phyloP scores from a whole-genome alignment of 441 rosid genomes.

The Populus hybrid region DNA sequence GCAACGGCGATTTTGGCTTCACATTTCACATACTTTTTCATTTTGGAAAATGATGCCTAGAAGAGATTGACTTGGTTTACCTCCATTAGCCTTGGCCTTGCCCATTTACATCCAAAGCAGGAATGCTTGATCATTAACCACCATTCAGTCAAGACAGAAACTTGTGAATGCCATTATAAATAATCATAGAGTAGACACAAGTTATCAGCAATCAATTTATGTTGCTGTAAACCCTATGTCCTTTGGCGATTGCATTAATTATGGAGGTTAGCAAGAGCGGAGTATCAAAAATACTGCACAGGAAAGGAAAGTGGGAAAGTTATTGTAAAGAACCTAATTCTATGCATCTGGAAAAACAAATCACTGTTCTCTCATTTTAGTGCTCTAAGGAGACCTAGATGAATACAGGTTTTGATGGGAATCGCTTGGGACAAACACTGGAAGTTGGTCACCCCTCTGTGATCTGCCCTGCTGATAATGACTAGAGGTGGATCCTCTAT shows the following conservation, averaged over 20 bases:
- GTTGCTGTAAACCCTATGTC: not conserved
- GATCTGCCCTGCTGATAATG: conserved; percentile 62
- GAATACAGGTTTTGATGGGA: conserved; percentile 47
- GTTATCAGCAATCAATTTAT: not conserved
- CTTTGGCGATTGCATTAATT: not conserved
- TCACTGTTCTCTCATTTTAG: not conserved
- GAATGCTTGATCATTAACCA: not conserved
- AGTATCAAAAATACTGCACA: conserved; percentile 9
- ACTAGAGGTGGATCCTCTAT: conserved; percentile 40
- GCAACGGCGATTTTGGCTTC: conserved; percentile 48
- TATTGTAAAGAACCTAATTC: conserved; percentile 11
- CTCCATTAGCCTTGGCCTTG: not conserved
- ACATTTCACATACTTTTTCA: not conserved
- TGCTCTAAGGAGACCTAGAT: conserved; percentile 41
- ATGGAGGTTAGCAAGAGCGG: not conserved
- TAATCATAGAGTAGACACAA: not conserved
- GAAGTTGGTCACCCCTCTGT: conserved; percentile 79
- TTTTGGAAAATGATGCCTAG: not conserved
- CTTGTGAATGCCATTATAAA: not conserved
- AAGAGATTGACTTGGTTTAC: not conserved
- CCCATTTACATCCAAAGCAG: not conserved
- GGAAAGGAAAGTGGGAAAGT: not conserved
- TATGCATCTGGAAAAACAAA: conserved; percentile 14
- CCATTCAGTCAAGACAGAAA: not conserved
- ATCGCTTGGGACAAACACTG: conserved; percentile 83